A percentile compares a stretch with the other conserved stretches of the same genome.
Conservation (phyloP, 768 basidiomycete species). For the Tylopilus intermedius region DNA sequence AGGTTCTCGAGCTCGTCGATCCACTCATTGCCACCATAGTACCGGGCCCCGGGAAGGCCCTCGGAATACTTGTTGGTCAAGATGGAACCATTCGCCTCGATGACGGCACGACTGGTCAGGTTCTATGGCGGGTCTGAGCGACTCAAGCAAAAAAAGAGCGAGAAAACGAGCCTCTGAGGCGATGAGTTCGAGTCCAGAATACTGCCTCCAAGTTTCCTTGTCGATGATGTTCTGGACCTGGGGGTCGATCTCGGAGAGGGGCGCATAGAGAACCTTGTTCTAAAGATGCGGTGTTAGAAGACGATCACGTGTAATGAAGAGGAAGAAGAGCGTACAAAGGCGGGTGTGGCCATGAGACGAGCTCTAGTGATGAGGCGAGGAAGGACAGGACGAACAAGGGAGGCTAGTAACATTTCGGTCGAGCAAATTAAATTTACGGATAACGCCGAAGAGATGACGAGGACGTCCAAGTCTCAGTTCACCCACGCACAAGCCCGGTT, state of each 20-base stretch:
- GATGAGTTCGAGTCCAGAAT: constrained; percentile 95
- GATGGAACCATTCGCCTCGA: constrained; percentile 99
- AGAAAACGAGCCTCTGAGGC: constrained; percentile 78
- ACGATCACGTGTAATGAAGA: not conserved
- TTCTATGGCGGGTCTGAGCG: constrained; percentile 48
- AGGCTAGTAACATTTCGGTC: constrained; percentile 27
- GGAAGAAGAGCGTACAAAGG: constrained; percentile 43
- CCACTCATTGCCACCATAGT: constrained; percentile 97
- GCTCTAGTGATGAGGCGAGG: too few relatives aligned
- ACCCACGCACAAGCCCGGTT: too few relatives aligned
- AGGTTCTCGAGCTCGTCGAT: constrained; percentile 94
- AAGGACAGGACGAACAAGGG: constrained; percentile 18
- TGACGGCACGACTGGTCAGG: constrained; percentile 89
- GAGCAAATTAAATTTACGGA: constrained; percentile 17
- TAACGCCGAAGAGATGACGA: constrained; percentile 13
- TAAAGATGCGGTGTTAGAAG: constrained; percentile 28
- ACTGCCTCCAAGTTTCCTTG: constrained; percentile 98
- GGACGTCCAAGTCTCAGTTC: too few relatives aligned
- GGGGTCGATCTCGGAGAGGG: constrained; percentile 88
- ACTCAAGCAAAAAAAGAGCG: not conserved
- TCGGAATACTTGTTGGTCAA: constrained; percentile 99
- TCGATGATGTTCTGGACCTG: constrained; percentile 97
- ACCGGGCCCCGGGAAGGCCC: constrained; percentile 95
- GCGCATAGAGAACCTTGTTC: constrained; percentile 90
- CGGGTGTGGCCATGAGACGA: constrained; percentile 61